Base-by-base conservation (phyloP, 2,329 filamentous ascomycete genomes). In the Cordyceps cateniannulata region DNA sequence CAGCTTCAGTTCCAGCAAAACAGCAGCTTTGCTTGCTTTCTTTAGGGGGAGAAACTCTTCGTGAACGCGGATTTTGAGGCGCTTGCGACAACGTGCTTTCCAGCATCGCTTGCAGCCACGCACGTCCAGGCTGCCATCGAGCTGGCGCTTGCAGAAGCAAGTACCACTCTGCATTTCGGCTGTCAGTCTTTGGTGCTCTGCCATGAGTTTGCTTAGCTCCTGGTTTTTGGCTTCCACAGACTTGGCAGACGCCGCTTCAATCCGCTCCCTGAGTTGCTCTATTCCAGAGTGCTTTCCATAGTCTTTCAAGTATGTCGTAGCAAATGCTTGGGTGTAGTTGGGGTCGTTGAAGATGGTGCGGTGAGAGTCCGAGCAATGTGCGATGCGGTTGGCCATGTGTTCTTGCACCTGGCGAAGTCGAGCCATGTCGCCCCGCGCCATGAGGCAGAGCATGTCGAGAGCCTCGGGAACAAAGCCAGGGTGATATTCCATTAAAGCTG, bases 371-470 rank as follows among this genome's bases (percentile, higher is more conserved):
- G 10, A 22, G 20, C 24, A 44, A 22, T 18, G 4, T 14, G 2
- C 4, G 24, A 59, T 59, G 24, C 45, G 55, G 3, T 35, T 32
- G 18, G 4, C 16, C n/a, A 60, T 22, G 24, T 69, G 63, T 48
- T 40, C 24, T 32, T 71, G 66, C 1, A 69, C 63, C 5, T 20
- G 2, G 0, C 76, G 72, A 0, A 88, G 73, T 0, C 82, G 77
- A 0, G 66, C 29, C 77, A 89, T 79, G 10, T 85, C 79, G 1
- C 66, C 47, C 1, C 71, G 63, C 0, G 68, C 70, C 0, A 79
- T 70, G 0, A 89, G 64, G 3, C 85, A 81, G 0, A 90, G 72
- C 3, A 78, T 72, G 65, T 88, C 78, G 1, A 90, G 70, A 0
- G 81, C 66, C 3, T 79, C 72, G 0, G 79, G 70, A 0, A 69